phyloP scores from a whole-genome alignment of 352 stramenopile genomes.

The Phytopythium montanum region DNA sequence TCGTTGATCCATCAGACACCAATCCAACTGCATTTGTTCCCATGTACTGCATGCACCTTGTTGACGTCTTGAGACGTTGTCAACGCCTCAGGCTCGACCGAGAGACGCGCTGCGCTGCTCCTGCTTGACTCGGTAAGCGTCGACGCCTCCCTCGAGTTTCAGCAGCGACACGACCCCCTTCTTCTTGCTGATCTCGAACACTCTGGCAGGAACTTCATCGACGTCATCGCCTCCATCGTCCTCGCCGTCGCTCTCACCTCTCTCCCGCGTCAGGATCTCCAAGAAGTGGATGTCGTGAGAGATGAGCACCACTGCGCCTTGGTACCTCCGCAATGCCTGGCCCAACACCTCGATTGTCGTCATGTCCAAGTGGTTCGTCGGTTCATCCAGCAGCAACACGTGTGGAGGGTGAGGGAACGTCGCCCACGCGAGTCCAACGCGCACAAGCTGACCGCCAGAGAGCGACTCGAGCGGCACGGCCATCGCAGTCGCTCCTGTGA shows the following conservation, averaged over 20 bases:
- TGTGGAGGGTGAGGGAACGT: constrained; percentile 88
- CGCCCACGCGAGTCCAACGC: constrained; percentile 39
- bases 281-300: constrained; percentile 66
- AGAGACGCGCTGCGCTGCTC: constrained; percentile 42
- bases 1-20: constrained; percentile 4
- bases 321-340: constrained; percentile 47
- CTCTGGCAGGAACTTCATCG: constrained; percentile 13
- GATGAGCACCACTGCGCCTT: constrained; percentile 59
- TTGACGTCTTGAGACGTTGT: neutral
- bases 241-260: constrained; percentile 11
- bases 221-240: constrained; percentile 9
- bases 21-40: constrained; percentile 3
- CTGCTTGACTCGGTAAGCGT: constrained; percentile 41
- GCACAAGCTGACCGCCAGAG: constrained; percentile 51
- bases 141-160: constrained; percentile 21
- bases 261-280: constrained; percentile 30
- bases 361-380: constrained; percentile 94
- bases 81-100: constrained; percentile 19
- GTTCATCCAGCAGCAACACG: constrained; percentile 89
- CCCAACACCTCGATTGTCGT: constrained; percentile 72
- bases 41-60: neutral
- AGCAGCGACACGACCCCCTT: constrained; percentile 37
- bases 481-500: constrained; percentile 29
- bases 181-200: constrained; percentile 54
- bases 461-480: constrained; percentile 31